Conservation (phyloP, 352 stramenopile species). For the Globisporangium polare region DNA sequence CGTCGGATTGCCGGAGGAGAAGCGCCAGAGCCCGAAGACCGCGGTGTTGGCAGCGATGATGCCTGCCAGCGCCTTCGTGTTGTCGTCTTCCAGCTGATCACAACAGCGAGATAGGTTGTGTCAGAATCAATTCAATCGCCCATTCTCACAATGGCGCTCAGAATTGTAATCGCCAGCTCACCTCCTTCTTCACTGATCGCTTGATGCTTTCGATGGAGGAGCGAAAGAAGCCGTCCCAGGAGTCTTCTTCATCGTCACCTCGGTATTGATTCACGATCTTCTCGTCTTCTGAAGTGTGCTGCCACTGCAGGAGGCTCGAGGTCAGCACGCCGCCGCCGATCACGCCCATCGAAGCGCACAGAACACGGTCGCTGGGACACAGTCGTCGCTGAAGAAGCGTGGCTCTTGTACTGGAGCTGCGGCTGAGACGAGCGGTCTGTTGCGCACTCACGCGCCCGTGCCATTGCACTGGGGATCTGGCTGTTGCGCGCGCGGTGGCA, state of each 20-base stretch:
- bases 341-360: constrained; percentile 49
- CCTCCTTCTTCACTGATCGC: constrained; percentile 13
- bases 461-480: neutral
- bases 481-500: neutral
- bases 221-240: constrained; percentile 17
- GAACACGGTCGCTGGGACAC: constrained; percentile 30
- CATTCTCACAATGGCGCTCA: neutral
- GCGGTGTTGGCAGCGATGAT: constrained; percentile 68
- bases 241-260: constrained; percentile 17
- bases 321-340: constrained; percentile 41
- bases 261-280: constrained; percentile 4
- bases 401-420: neutral
- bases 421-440: neutral
- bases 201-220: constrained; percentile 14
- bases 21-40: constrained; percentile 70
- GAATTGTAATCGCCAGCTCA: neutral
- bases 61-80: constrained; percentile 48
- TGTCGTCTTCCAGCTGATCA: constrained; percentile 51
- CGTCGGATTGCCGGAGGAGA: constrained; percentile 40
- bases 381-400: neutral
- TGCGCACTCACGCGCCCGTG: constrained; percentile 3
- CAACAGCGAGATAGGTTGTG: neutral
- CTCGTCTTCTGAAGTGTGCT: neutral
- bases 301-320: constrained; percentile 22
- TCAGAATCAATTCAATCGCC: neutral